phyloP scores from a whole-genome alignment of 805 yeast species.

The Komagataella pastoris region DNA sequence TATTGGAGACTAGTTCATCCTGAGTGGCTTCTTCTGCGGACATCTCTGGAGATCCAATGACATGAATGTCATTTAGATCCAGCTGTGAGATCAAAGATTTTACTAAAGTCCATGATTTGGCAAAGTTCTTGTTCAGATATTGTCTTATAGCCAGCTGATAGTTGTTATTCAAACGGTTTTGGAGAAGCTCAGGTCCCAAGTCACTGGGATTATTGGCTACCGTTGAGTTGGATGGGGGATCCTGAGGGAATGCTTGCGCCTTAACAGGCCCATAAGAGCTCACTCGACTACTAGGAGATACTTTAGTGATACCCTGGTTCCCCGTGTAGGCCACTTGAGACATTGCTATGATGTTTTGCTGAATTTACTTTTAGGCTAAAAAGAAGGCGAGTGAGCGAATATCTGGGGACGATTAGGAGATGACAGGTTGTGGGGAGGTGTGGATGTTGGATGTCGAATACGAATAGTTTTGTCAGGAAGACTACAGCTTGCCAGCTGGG shows the following conservation, averaged over 20 bases:
- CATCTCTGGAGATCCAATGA: constrained; percentile 3
- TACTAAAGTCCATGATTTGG: constrained; percentile 13
- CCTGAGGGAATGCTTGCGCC: background rate
- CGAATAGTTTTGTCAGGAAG: no score
- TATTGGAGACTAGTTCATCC: constrained; percentile 7
- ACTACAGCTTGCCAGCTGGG: no score
- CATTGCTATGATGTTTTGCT: background rate
- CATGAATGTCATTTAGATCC: background rate
- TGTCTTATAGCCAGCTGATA: constrained; percentile 27
- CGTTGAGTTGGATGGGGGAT: background rate
- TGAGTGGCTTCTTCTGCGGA: constrained; percentile 3
- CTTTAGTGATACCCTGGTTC: background rate
- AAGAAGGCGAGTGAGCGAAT: background rate
- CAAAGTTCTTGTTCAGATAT: constrained; percentile 21
- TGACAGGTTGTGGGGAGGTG: background rate
- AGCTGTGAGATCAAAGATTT: constrained; percentile 7
- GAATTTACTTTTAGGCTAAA: background rate
- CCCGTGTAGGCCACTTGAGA: background rate
- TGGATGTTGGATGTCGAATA: background rate
- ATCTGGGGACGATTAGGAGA: background rate
- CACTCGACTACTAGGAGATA: background rate
- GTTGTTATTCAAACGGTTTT: constrained; percentile 8
- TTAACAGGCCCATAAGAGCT: background rate
- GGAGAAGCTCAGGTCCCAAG: background rate
- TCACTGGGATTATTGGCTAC: background rate